These are phyloP conservation scores for Xylaria telfairii DNA, from an alignment of 495 filamentous ascomycete species.

Conservation along the genomic window DNA sequence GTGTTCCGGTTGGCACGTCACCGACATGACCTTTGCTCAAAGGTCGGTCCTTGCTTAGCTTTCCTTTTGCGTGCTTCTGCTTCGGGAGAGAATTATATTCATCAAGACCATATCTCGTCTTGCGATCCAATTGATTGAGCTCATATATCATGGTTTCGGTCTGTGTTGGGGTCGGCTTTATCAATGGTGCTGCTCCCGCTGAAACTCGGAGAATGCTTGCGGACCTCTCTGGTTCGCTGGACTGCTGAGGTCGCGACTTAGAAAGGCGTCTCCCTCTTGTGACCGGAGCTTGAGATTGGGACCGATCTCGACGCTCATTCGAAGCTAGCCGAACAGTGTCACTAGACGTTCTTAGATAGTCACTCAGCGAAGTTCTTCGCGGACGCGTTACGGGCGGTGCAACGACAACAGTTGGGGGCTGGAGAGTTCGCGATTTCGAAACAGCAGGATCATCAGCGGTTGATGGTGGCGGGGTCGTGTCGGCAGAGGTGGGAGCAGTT, in stretches of 20 bases:
- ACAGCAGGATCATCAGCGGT: background rate
- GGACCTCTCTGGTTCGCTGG: conserved; percentile 1
- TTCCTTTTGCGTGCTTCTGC: conserved; percentile 2
- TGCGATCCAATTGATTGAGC: conserved; percentile 9
- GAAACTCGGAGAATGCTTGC: background rate
- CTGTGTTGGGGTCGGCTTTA: conserved; percentile 9
- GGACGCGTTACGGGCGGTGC: background rate
- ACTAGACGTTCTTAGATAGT: conserved; percentile 8
- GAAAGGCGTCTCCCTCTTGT: conserved; percentile 34
- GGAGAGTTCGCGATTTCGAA: background rate
- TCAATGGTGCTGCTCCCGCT: background rate
- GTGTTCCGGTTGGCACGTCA: background rate
- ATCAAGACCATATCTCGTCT: background rate
- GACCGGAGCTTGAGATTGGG: conserved; percentile 9
- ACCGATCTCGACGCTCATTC: conserved; percentile 11
- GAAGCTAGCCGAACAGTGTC: conserved; percentile 13
- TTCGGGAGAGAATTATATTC: background rate
- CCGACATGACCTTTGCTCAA: conserved; percentile 5
- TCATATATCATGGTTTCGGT: conserved; percentile 17
- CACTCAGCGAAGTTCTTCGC: conserved; percentile 18
- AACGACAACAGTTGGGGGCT: background rate
- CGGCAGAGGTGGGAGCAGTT: conserved; percentile 23
- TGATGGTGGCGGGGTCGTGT: background rate
- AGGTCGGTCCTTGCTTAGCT: conserved; percentile 19
- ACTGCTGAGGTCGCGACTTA: conserved; percentile 29